Evolutionary conservation across 2,329 filamentous ascomycete genomes (phyloP), one percentile per base, ranked within the genome.

Genomic region (Penicillium sp.): DNA sequence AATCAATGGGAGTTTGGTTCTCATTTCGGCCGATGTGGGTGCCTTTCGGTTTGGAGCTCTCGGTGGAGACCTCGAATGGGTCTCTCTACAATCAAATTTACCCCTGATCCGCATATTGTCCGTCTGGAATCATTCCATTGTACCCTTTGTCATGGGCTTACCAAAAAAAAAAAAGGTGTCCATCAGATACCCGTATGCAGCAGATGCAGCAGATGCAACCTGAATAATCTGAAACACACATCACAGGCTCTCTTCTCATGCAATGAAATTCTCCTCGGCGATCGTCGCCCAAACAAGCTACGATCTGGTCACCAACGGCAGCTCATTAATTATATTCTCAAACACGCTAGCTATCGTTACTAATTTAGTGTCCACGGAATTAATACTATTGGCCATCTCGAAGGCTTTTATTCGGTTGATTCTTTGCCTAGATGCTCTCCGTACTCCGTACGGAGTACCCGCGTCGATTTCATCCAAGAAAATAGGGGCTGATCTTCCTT

Each of bases 1-100:
- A 50, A 26, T n/a, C n/a, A 52, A 48, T 34, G 35, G 16, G 47
- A 47, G 23, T 41, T 52, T 46, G 48, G 50, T 57, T 52, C 47
- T 56, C 43, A 44, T 53, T 46, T 42, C 38, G 34, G 30, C 35
- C 14, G 23, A 42, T 30, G 54, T 61, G 60, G 58, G 35, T 51
- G 34, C 50, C 16, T 36, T 44, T 40, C 35, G 10, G 19, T 42
- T 40, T 34, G 27, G 47, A 60, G 54, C 56, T 56, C 53, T 51
- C 35, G 23, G 61, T 63, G 62, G 62, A 51, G 60, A 65, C 58
- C 59, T 64, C 46, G 51, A 43, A 63, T 64, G 62, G 61, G 57
- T 57, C 59, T 36, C 34, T 36, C 34, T 56, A 34, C 35, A 23
- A 5, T 41, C 50, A 52, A 50, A 46, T 36, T 57, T 46, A 36